These are phyloP conservation scores for Santalum album DNA, from an alignment of 164 flowering plant species.

Conservation along the genomic window DNA sequence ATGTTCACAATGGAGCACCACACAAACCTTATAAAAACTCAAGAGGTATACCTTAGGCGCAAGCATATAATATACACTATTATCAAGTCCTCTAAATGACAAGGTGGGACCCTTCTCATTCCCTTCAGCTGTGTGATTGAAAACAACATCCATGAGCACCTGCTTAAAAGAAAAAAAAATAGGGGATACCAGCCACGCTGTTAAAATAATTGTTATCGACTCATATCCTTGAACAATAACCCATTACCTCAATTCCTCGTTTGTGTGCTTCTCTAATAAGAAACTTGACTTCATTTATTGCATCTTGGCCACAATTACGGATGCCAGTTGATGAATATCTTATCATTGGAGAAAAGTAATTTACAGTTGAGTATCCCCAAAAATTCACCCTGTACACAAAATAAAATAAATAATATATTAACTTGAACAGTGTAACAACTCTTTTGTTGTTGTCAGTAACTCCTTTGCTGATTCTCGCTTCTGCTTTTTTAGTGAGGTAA, in stretches of 20 bases:
- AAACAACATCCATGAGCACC: slow-evolving; percentile 97
- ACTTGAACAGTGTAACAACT: no score
- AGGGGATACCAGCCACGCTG: no score
- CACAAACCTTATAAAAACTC: neutral
- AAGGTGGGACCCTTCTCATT: slow-evolving; percentile 81
- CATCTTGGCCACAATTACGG: slow-evolving; percentile 59
- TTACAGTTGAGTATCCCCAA: slow-evolving; percentile 98
- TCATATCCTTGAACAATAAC: slow-evolving; percentile 11
- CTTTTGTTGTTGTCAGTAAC: no score
- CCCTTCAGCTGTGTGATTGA: slow-evolving; percentile 98
- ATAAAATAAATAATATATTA: no score
- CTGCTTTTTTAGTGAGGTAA: no score
- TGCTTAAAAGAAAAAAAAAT: slow-evolving; percentile 20
- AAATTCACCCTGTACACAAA: slow-evolving; percentile 64
- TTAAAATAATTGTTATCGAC: no score
- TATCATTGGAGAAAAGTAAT: slow-evolving; percentile 88
- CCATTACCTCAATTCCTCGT: slow-evolving; percentile 82
- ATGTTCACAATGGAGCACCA: neutral
- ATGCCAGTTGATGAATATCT: slow-evolving; percentile 77
- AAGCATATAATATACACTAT: slow-evolving; percentile 84
- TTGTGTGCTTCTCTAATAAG: slow-evolving; percentile 92
- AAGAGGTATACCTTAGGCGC: slow-evolving; percentile 73
- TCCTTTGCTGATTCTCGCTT: no score
- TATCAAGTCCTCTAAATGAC: slow-evolving; percentile 88
- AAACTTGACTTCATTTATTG: slow-evolving; percentile 74